phyloP scores from a whole-genome alignment of 441 rosid species.

The Arabidopsis hybrid region DNA sequence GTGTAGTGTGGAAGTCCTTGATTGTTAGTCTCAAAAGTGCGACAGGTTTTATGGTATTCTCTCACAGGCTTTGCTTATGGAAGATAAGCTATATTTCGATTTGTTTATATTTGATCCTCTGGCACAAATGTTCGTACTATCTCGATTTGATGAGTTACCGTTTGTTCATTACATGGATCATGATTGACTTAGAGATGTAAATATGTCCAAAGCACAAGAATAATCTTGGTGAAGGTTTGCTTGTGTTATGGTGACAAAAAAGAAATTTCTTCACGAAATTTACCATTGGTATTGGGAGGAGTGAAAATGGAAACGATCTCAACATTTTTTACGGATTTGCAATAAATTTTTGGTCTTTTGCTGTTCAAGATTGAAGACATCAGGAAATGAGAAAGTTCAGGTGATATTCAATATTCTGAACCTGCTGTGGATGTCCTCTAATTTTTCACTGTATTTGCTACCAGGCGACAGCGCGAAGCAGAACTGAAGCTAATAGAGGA shows the following conservation, averaged over 20 bases:
- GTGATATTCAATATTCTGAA: constrained; percentile 39
- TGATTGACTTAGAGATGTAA: constrained; percentile 78
- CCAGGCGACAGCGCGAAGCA: constrained; percentile 94
- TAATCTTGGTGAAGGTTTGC: constrained; percentile 64
- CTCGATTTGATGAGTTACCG: constrained; percentile 71
- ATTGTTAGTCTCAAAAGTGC: constrained; percentile 68
- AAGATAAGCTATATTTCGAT: constrained; percentile 78
- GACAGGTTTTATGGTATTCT: constrained; percentile 74
- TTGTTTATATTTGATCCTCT: constrained; percentile 75
- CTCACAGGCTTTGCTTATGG: constrained; percentile 89
- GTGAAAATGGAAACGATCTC: constrained; percentile 12
- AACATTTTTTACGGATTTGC: constrained; percentile 16
- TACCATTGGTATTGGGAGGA: constrained; percentile 22
- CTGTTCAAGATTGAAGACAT: constrained; percentile 51
- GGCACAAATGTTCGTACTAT: constrained; percentile 69
- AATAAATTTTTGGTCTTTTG: constrained; percentile 32
- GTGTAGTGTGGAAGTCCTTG: constrained; percentile 30
- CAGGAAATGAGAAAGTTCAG: constrained; percentile 46
- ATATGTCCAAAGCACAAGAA: constrained; percentile 74
- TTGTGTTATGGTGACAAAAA: constrained; percentile 52
- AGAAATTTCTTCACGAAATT: constrained; percentile 16
- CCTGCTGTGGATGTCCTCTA: constrained; percentile 42
- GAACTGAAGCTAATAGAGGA: constrained; percentile 90
- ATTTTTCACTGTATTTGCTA: constrained; percentile 49
- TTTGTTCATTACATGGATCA: constrained; percentile 83